Evolutionary conservation across 2,329 filamentous ascomycete species (phyloP), one percentile per base, ranked within the genome.

Genomic region (Ophiosphaerella herpotricha): DNA sequence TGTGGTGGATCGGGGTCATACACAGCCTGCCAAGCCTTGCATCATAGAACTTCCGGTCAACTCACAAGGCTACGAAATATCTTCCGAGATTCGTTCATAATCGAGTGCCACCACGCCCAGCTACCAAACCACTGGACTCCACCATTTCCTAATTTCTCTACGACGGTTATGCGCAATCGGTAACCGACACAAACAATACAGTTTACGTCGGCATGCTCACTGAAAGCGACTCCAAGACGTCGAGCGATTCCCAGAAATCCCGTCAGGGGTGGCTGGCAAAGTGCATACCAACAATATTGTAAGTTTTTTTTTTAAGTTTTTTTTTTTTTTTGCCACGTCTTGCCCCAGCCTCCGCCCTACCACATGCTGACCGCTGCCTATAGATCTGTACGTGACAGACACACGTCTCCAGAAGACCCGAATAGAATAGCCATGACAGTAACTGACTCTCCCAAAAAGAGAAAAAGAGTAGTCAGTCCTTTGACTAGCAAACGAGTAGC

Each of bases 391-490:
- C 65, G 70, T 70, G 65, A 55, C 23, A 63, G 60, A 51, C 52
- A 60, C 50, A 46, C 33, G 31, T 65, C 62, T 54, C 51, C 58
- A 47, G 56, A 60, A 18, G 54, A 60, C 38, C 50, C 58, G 35
- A 60, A 65, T 46, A 57, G 56, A 50, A 55, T 52, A 49, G 56
- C 51, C 50, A 70, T 67, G 65, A 57, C 55, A 31, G 45, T 54
- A 55, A 60, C 67, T 69, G 58, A 71, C 61, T 65, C 60, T 38
- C 63, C 56, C 46, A 70, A 64, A 52, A 73, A 73, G 60, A 70
- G 63, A 55, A 68, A 64, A 58, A 63, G 68, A 46, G 57, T 57
- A 7, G 54, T 46, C 5, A 67, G 63, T 45, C 61, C 58, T 31
- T 37, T 41, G 42, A 36, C 60, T 39, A 46, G 48, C 11, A 47